phyloP scores from a whole-genome alignment of 495 filamentous ascomycete genomes.

The Xylaria flabelliformis region DNA sequence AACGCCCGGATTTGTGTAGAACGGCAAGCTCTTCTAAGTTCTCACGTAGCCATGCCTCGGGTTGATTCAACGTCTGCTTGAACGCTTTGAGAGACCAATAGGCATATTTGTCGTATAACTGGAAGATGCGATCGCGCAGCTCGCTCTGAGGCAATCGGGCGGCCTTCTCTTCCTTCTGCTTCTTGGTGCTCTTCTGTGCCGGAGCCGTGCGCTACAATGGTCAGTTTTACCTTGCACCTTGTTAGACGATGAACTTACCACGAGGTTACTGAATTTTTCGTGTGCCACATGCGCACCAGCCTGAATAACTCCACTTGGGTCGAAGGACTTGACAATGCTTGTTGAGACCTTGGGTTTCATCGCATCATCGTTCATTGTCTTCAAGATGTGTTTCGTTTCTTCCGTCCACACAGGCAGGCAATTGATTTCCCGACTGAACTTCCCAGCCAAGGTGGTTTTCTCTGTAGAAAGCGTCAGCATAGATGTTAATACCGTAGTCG shows the following conservation, averaged over 20 bases:
- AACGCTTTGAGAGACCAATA: constrained; percentile 91
- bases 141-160: constrained; percentile 86
- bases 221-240: constrained; percentile 35
- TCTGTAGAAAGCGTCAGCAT: constrained; percentile 56
- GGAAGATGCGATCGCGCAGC: constrained; percentile 81
- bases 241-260: constrained; percentile 54
- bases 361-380: constrained; percentile 64
- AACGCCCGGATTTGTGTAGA: constrained; percentile 78
- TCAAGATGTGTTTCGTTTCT: constrained; percentile 70
- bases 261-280: constrained; percentile 59
- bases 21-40: constrained; percentile 81
- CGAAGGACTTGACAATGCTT: constrained; percentile 53
- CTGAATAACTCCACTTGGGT: constrained; percentile 48
- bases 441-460: constrained; percentile 78
- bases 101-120: constrained; percentile 78
- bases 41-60: constrained; percentile 89
- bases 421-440: constrained; percentile 75
- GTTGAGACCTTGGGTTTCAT: constrained; percentile 66
- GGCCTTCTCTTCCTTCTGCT: constrained; percentile 76
- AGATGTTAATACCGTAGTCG: constrained; percentile 7
- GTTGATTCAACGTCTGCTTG: constrained; percentile 74
- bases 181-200: constrained; percentile 54
- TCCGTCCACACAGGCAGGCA: constrained; percentile 77
- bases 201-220: constrained; percentile 40
- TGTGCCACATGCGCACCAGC: constrained; percentile 57